phyloP scores from a whole-genome alignment of 2,329 filamentous ascomycete species.

The Hypoxylon sp. region DNA sequence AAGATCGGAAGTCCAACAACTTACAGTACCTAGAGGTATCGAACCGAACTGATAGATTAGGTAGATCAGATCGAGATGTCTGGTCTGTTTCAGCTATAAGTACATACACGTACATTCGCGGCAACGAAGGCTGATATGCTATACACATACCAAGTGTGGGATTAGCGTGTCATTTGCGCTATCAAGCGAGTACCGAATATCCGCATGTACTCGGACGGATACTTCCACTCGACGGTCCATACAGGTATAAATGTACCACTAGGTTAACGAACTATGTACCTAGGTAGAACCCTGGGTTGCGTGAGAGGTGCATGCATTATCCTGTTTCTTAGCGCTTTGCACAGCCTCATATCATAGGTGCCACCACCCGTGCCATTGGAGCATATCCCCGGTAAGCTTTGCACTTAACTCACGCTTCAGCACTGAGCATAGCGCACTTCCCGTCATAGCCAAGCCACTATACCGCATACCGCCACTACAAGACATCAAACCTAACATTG shows the following conservation, averaged over 20 bases:
- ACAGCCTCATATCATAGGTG: conserved; percentile 35
- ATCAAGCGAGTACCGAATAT: neutral
- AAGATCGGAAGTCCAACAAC: too few species aligned
- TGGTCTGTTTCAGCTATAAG: neutral
- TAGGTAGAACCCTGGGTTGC: neutral
- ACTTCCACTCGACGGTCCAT: neutral
- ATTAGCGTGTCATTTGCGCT: neutral
- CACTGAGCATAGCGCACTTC: neutral
- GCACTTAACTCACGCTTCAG: conserved; percentile 10
- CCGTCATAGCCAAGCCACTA: conserved; percentile 15
- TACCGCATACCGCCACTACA: conserved; percentile 16
- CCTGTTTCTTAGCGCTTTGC: conserved; percentile 36
- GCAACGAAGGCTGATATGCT: neutral
- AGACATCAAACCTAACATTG: conserved; percentile 29
- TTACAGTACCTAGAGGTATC: too few species aligned
- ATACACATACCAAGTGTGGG: neutral
- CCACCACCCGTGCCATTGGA: conserved; percentile 11
- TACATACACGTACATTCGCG: neutral
- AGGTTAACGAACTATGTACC: neutral
- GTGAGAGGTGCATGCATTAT: conserved; percentile 15
- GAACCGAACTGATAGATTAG: too few species aligned
- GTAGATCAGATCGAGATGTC: neutral
- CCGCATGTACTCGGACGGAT: neutral
- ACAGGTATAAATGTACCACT: too few species aligned
- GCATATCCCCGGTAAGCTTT: conserved; percentile 2